Evolutionary conservation across 2,329 filamentous ascomycete species (phyloP).

Genomic region (Monosporascus sp.): DNA sequence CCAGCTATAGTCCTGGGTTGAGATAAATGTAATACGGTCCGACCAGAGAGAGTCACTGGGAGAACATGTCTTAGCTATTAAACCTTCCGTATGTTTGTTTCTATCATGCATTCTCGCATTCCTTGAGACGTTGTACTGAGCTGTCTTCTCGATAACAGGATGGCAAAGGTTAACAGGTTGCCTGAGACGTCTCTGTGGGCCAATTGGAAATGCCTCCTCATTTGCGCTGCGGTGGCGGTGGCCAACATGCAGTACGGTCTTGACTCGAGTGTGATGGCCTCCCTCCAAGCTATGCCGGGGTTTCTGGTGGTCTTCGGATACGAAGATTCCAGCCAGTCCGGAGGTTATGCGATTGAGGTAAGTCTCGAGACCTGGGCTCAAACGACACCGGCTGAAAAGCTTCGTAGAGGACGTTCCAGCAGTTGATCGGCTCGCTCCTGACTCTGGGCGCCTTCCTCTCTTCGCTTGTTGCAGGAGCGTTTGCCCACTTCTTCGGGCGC

Average conservation of each 20-base stretch:
- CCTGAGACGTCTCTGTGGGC: slow-evolving; percentile 31
- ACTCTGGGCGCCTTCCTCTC: slow-evolving; percentile 46
- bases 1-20: not conserved
- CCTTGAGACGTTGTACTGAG: not conserved
- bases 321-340: slow-evolving; percentile 28
- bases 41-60: too few relatives aligned
- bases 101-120: not conserved
- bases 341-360: slow-evolving; percentile 37
- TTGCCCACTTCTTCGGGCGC: slow-evolving; percentile 42
- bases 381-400: too few relatives aligned
- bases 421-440: slow-evolving; percentile 46
- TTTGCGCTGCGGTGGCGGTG: slow-evolving; percentile 40
- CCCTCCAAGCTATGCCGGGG: slow-evolving; percentile 45
- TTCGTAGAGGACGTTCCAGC: slow-evolving; percentile 41
- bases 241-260: slow-evolving; percentile 50
- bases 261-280: slow-evolving; percentile 40
- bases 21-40: too few relatives aligned
- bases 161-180: slow-evolving; percentile 15
- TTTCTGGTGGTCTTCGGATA: slow-evolving; percentile 47
- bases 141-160: slow-evolving; percentile 4
- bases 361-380: slow-evolving; percentile 5
- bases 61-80: not conserved
- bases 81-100: not conserved
- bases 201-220: slow-evolving; percentile 39
- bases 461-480: slow-evolving; percentile 40